Conservation (phyloP, 2,329 filamentous ascomycete genomes). For the Elsinoe australis region DNA sequence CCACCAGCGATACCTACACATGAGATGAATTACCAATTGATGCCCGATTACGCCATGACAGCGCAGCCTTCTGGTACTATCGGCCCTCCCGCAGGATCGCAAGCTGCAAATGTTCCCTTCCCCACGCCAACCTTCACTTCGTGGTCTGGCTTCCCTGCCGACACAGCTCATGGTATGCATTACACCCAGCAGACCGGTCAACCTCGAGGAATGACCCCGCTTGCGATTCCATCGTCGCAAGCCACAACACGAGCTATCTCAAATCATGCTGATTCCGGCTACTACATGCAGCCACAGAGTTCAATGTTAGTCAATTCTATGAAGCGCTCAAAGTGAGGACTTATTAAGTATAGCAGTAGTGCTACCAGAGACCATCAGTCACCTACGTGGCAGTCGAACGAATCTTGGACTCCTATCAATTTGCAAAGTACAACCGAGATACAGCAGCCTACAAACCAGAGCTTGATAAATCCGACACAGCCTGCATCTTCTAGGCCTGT, state of each 20-base stretch:
- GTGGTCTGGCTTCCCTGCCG: slow-evolving; percentile 2
- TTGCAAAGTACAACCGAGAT: neutral
- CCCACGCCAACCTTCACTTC: neutral
- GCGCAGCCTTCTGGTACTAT: slow-evolving; percentile 1
- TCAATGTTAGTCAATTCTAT: neutral
- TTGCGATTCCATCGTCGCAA: neutral
- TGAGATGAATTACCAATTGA: neutral
- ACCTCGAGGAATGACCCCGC: neutral
- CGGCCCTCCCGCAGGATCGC: neutral
- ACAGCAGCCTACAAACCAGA: neutral
- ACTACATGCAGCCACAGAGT: too few species aligned
- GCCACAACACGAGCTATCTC: neutral
- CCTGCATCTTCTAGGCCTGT: neutral
- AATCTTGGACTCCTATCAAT: neutral
- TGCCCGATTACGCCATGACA: slow-evolving; percentile 3
- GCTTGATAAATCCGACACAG: neutral
- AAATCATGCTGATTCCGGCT: too few species aligned
- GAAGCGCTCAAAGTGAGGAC: too few species aligned
- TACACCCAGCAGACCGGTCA: neutral
- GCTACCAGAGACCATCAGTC: neutral
- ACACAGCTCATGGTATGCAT: neutral
- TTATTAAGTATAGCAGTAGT: neutral
- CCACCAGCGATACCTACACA: neutral
- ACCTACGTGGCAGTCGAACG: neutral
- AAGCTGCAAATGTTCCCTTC: neutral